Base-by-base conservation (phyloP, 139 green algal species). In the Nannochloris sp. region DNA sequence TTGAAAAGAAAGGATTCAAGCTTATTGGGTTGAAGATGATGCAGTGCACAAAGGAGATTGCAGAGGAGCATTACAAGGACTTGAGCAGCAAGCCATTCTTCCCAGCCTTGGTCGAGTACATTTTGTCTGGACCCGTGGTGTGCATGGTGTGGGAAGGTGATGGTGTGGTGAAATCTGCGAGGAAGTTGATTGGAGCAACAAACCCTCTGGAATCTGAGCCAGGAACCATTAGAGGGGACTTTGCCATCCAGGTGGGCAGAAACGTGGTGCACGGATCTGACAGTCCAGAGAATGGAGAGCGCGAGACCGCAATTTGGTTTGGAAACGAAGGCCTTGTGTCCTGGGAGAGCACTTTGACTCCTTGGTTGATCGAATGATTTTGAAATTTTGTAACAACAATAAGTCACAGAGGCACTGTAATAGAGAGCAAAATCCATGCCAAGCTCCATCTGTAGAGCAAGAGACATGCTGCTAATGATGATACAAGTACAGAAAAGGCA, bases 101-200 rank as follows among this genome's bases (percentile, higher is more conserved):
- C 79, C 60, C 62, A 44, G 85, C 84, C 16, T 82, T 99, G 3
- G 89, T 98, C 2, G 82, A 94, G 20, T 99, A 98, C 86, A 98
- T 99, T 59, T 69, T 84, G 6, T 96, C 86, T 12, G 93, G 93
- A 14, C 93, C 93, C 12, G 93, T 99, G n/a, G 88, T 98, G 0
- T 83, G 77, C 70, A 99, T 99, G 91, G 90, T 96, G 31, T 97
- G 88, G 92, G 89, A 98, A 76, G 92, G 93, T 61, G 78, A 92
- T 46, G 90, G 87, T 37, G 93, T 98, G 1, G 88, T 99, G 23
- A 85, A 85, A 49, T 86, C 79, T 13, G 91, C 85, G 0, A 77
- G 93, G 55, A 95, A 92, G 76, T 11, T 78, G 5, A 78, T 78
- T 49, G 71, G 71, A 33, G 71, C 71, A 29, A 99, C 93, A 64